phyloP scores from a whole-genome alignment of 768 basidiomycete species.

The Exsudoporus frostii region DNA sequence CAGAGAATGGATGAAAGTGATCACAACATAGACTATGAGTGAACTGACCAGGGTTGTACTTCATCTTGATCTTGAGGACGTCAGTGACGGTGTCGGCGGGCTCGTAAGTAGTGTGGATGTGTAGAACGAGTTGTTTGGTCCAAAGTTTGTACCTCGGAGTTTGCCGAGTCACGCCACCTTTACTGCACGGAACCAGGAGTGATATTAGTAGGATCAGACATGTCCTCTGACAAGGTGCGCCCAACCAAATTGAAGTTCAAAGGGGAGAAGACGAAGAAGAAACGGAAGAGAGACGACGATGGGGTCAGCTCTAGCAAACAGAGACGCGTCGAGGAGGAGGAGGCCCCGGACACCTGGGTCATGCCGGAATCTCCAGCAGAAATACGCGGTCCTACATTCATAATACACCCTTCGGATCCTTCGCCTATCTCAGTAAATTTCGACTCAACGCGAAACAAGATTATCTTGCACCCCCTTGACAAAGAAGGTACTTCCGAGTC shows the following conservation, averaged over 20 bases:
- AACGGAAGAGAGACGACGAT: constrained; percentile 64
- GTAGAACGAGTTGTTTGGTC: constrained; percentile 35
- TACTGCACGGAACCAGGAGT: background rate
- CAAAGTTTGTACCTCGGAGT: constrained; percentile 25
- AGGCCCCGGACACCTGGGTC: constrained; percentile 76
- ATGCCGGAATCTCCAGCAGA: constrained; percentile 66
- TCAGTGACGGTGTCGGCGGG: constrained; percentile 47
- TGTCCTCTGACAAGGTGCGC: constrained; percentile 50
- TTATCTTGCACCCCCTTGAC: constrained; percentile 63
- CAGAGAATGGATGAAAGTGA: constrained; percentile 18
- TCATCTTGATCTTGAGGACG: constrained; percentile 72
- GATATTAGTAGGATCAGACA: constrained; percentile 10
- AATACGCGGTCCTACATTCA: constrained; percentile 86
- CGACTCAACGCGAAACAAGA: constrained; percentile 69
- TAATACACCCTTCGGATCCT: constrained; percentile 79
- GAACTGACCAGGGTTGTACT: constrained; percentile 78
- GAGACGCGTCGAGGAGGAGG: constrained; percentile 55
- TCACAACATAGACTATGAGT: constrained; percentile 16
- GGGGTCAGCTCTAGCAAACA: constrained; percentile 41
- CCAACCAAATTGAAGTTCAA: constrained; percentile 84
- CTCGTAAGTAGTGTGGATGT: constrained; percentile 18
- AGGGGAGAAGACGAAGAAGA: constrained; percentile 82
- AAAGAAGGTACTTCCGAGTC: constrained; percentile 51
- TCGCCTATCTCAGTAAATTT: constrained; percentile 74
- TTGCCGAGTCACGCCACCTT: constrained; percentile 17